These are phyloP conservation scores for Dichotomopilus funicola DNA, from an alignment of 2,329 filamentous ascomycete genomes.

Conservation along the genomic window DNA sequence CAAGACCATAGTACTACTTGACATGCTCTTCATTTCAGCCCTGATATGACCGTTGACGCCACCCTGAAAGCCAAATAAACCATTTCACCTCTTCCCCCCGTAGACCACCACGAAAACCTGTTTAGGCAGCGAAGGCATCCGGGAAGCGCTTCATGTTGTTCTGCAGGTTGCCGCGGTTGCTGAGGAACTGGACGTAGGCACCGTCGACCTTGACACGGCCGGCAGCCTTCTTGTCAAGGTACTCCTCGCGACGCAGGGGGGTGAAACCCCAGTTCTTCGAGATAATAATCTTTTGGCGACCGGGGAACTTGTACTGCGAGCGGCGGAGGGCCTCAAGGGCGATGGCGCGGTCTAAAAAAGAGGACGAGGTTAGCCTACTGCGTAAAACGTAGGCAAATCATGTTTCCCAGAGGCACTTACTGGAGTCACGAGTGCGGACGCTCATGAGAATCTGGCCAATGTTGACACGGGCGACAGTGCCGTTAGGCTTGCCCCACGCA, in stretches of 20 bases:
- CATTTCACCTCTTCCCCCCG: slow-evolving; percentile 19
- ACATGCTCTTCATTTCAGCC: slow-evolving; percentile 25
- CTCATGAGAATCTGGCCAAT: slow-evolving; percentile 99
- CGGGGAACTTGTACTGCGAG: slow-evolving; percentile 99
- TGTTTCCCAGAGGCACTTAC: slow-evolving; percentile 43
- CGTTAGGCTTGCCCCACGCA: slow-evolving; percentile 99
- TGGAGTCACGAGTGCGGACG: slow-evolving; percentile 91
- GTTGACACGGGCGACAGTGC: slow-evolving; percentile 98
- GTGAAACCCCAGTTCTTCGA: slow-evolving; percentile 99
- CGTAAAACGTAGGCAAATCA: not conserved
- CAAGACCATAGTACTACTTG: slow-evolving; percentile 25
- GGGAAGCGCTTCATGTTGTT: slow-evolving; percentile 94
- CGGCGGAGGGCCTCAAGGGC: slow-evolving; percentile 98
- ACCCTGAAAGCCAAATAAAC: slow-evolving; percentile 27
- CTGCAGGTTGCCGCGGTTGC: slow-evolving; percentile 80
- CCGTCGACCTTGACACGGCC: slow-evolving; percentile 94
- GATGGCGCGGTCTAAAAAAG: slow-evolving; percentile 64
- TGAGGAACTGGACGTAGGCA: slow-evolving; percentile 99
- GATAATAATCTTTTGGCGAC: slow-evolving; percentile 99
- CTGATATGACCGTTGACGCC: slow-evolving; percentile 28
- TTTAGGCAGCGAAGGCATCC: slow-evolving; percentile 65
- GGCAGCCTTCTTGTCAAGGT: slow-evolving; percentile 88
- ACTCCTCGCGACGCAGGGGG: slow-evolving; percentile 93
- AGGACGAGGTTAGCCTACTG: not conserved
- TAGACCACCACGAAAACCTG: slow-evolving; percentile 36